A percentile compares a stretch with the other conserved stretches of the same genome.
These are phyloP conservation scores for Amborella trichopoda DNA, from an alignment of 164 flowering plant species.

Conservation along the genomic window DNA sequence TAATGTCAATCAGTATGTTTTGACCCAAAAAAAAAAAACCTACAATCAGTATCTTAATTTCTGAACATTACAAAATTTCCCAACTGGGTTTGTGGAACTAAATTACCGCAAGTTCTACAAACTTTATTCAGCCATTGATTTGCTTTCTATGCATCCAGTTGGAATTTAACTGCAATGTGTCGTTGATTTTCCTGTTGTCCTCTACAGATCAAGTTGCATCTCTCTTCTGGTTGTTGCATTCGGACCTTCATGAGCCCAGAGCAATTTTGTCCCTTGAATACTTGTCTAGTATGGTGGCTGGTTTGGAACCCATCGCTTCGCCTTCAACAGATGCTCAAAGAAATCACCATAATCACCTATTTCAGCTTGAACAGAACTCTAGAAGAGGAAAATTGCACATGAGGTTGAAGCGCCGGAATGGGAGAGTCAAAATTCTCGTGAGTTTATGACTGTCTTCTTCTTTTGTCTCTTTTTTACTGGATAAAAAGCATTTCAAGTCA, in stretches of 20 bases:
- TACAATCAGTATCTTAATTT: too few relatives aligned
- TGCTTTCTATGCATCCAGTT: too few relatives aligned
- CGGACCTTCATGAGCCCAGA: conserved; percentile 58
- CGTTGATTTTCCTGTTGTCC: conserved; percentile 1
- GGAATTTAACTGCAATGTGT: too few relatives aligned
- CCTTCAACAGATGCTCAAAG: conserved; percentile 17
- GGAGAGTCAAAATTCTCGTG: conserved; percentile 74
- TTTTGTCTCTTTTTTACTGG: neutral
- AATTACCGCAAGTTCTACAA: too few relatives aligned
- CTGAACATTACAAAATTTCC: too few relatives aligned
- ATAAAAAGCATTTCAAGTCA: neutral
- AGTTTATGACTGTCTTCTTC: conserved; percentile 9
- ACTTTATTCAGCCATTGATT: too few relatives aligned
- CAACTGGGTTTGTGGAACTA: too few relatives aligned
- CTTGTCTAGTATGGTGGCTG: conserved; percentile 67
- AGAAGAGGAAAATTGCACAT: conserved; percentile 48
- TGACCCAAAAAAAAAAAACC: too few relatives aligned
- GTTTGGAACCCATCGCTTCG: conserved; percentile 37
- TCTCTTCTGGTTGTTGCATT: conserved; percentile 63
- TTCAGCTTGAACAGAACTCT: conserved; percentile 30
- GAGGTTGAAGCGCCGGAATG: conserved; percentile 77
- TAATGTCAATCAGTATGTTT: too few relatives aligned
- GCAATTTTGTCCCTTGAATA: conserved; percentile 57
- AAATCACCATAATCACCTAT: conserved; percentile 17
- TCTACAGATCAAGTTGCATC: conserved; percentile 65